A percentile compares a stretch with the other conserved stretches of the same genome.
These are phyloP conservation scores for Agastache rugosa DNA, from an alignment of 257 asterid genomes.

Conservation along the genomic window DNA sequence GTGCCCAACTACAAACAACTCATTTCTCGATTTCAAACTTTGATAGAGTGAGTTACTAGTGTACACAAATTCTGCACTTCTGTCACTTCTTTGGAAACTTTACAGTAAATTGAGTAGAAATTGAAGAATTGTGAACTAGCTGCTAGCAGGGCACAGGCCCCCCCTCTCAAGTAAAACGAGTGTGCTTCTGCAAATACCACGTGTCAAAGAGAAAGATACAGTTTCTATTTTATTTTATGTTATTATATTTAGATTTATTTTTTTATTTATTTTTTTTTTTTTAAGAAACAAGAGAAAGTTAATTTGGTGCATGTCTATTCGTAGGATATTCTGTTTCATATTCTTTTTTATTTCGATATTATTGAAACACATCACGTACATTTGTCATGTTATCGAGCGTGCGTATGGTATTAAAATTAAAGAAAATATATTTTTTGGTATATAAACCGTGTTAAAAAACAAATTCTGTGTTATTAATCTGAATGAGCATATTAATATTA, in stretches of 20 bases:
- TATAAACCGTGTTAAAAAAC: too few species aligned
- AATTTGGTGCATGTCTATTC: too few species aligned
- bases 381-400: too few species aligned
- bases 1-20: not conserved
- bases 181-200: not conserved
- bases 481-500: too few species aligned
- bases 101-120: slow-evolving; percentile 8
- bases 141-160: slow-evolving; percentile 14
- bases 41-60: not conserved
- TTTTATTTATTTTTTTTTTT: not conserved
- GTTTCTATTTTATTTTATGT: not conserved
- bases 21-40: not conserved
- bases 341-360: too few species aligned
- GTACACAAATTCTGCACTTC: not conserved
- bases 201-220: not conserved
- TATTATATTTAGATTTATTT: too few species aligned
- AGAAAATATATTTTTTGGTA: too few species aligned
- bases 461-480: too few species aligned
- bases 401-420: too few species aligned
- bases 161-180: not conserved
- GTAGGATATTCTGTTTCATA: not conserved
- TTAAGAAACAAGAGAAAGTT: too few species aligned
- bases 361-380: too few species aligned
- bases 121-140: too few species aligned
- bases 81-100: slow-evolving; percentile 9